phyloP scores from a whole-genome alignment of 106 monocot genomes.

The Acanthochlamys bracteata region DNA sequence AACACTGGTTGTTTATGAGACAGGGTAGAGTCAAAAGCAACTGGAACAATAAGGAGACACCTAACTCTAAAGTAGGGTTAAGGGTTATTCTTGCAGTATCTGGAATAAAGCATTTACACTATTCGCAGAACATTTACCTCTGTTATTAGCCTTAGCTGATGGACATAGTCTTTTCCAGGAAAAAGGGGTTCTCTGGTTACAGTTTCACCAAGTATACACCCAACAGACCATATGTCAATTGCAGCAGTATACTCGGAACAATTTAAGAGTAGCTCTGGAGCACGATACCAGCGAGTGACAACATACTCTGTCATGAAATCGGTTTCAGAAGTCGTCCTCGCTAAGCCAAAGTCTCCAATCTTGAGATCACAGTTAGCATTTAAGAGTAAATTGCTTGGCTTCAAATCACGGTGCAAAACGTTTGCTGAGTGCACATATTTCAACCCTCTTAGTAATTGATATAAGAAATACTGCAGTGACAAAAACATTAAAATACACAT shows the following conservation, averaged over 20 bases:
- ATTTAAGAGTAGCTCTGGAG: slow-evolving; percentile 64
- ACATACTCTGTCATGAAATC: slow-evolving; percentile 81
- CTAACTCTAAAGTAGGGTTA: too few species aligned
- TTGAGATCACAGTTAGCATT: slow-evolving; percentile 84
- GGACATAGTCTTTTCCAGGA: slow-evolving; percentile 69
- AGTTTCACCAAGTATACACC: slow-evolving; percentile 74
- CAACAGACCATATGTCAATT: slow-evolving; percentile 79
- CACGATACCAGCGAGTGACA: slow-evolving; percentile 72
- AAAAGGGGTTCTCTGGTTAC: slow-evolving; percentile 45
- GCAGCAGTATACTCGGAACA: slow-evolving; percentile 74
- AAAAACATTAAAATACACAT: not conserved
- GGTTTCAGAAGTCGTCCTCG: slow-evolving; percentile 70
- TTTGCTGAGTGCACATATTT: slow-evolving; percentile 74
- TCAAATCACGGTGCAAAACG: slow-evolving; percentile 72
- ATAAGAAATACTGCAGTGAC: slow-evolving; percentile 56
- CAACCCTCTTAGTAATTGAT: slow-evolving; percentile 59
- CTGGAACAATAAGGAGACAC: too few species aligned
- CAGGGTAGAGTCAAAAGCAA: too few species aligned
- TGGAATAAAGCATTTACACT: not conserved
- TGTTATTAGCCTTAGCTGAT: slow-evolving; percentile 62
- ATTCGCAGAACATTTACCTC: slow-evolving; percentile 27
- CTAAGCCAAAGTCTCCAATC: slow-evolving; percentile 67
- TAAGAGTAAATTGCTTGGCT: slow-evolving; percentile 61
- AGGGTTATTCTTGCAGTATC: not conserved
- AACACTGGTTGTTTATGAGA: too few species aligned